A percentile compares a stretch with the other conserved stretches of the same genome.
Evolutionary conservation across 345 rosid species (phyloP).

Genomic region (Leavenworthia alabamica): DNA sequence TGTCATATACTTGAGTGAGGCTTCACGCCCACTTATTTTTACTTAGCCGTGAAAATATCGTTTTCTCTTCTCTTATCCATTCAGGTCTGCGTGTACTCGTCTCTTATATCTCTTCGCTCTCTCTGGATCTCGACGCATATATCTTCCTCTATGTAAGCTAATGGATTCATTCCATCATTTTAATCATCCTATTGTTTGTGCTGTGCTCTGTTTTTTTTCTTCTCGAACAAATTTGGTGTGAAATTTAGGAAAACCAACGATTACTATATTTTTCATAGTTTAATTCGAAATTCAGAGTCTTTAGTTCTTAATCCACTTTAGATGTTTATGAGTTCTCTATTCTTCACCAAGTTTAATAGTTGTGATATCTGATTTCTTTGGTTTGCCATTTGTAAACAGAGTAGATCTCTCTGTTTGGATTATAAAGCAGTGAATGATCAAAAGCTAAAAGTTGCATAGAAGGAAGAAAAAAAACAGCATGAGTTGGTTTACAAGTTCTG

Average conservation of each 20-base stretch:
- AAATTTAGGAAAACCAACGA: not conserved
- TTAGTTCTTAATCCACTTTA: not conserved
- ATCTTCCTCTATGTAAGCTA: conserved; percentile 25
- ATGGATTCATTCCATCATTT: not conserved
- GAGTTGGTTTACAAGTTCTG: conserved; percentile 54
- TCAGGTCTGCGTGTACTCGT: not conserved
- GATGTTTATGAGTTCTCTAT: not conserved
- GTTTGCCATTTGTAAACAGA: not conserved
- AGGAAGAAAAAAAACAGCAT: conserved; percentile 28
- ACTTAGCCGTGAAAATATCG: not conserved
- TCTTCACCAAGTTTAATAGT: not conserved
- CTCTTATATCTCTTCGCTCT: not conserved
- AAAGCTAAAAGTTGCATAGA: not conserved
- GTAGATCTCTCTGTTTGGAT: not conserved
- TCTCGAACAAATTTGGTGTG: not conserved
- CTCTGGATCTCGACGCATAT: conserved; percentile 14
- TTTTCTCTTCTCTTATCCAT: not conserved
- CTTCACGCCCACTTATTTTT: conserved; percentile 11
- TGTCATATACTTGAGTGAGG: not conserved
- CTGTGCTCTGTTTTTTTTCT: not conserved
- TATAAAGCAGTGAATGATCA: not conserved
- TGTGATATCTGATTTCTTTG: not conserved
- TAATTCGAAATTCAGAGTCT: not conserved
- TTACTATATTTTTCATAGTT: not conserved
- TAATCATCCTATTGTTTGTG: not conserved